phyloP scores from a whole-genome alignment of 306 rosid genomes.

The Dryas drummondii region DNA sequence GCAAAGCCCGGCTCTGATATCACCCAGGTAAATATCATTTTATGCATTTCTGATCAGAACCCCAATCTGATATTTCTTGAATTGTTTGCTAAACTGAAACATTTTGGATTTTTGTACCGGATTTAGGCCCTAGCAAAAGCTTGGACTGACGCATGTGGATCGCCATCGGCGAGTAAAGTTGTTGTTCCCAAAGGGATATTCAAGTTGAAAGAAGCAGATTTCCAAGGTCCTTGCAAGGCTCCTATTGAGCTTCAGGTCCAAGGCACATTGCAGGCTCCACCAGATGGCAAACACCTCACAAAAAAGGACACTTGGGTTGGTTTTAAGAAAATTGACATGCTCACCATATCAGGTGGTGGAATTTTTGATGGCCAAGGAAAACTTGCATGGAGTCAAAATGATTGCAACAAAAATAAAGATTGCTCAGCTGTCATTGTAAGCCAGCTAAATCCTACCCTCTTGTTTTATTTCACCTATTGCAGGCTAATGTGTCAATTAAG shows the following conservation, averaged over 20 bases:
- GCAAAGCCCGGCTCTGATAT: conserved; percentile 25
- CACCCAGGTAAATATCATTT: conserved; percentile 14
- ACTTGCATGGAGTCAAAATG: conserved; percentile 32
- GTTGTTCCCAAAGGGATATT: conserved; percentile 25
- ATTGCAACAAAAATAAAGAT: conserved; percentile 2
- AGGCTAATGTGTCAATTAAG: too few species aligned
- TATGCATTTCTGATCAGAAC: too few species aligned
- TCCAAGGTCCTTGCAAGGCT: conserved; percentile 48
- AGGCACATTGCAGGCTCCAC: conserved; percentile 38
- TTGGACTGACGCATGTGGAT: conserved; percentile 43
- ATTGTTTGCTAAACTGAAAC: too few species aligned
- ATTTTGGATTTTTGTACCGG: background rate
- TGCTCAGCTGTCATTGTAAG: background rate
- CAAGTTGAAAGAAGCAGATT: conserved; percentile 3
- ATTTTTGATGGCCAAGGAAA: conserved; percentile 44
- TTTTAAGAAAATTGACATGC: conserved; percentile 15
- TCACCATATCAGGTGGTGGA: conserved; percentile 40
- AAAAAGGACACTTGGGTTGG: conserved; percentile 31
- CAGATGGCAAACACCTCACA: background rate
- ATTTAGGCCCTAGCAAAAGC: conserved; percentile 32
- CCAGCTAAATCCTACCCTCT: too few species aligned
- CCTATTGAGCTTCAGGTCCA: conserved; percentile 36
- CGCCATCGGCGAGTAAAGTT: conserved; percentile 25
- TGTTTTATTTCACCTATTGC: too few species aligned
- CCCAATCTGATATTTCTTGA: too few species aligned